Conservation (phyloP, 108 stramenopile species). For the Cyclotella choctawhatcheeana region DNA sequence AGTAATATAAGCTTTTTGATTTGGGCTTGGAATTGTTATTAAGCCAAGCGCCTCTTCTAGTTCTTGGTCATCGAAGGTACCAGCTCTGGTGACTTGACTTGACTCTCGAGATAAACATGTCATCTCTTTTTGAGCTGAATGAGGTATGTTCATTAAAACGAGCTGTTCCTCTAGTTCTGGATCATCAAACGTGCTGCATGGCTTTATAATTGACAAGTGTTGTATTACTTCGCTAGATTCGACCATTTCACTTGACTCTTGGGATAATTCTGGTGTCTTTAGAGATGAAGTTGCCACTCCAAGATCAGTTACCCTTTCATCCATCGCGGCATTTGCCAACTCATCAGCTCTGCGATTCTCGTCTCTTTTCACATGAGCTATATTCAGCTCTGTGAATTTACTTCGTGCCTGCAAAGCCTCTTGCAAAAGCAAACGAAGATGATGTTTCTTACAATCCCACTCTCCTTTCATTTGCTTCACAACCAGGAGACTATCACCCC, state of each 20-base stretch:
- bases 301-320: conserved; percentile 30
- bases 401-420: neutral
- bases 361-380: conserved; percentile 62
- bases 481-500: conserved; percentile 74
- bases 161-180: neutral
- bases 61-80: neutral
- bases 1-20: neutral
- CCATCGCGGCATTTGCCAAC: conserved; percentile 80
- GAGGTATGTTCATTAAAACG: neutral
- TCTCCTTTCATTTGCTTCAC: conserved; percentile 66
- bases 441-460: conserved; percentile 48
- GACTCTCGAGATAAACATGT: neutral
- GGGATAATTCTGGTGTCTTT: neutral
- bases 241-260: conserved; percentile 3
- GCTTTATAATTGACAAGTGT: neutral
- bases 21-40: neutral
- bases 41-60: neutral
- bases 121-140: neutral
- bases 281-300: neutral
- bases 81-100: too few relatives aligned
- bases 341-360: conserved; percentile 68
- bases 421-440: conserved; percentile 39
- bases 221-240: neutral
- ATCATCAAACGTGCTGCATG: conserved; percentile 1
- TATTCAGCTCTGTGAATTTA: neutral